Evolutionary conservation across 306 rosid species (phyloP).

Genomic region (Prunus dulcis): DNA sequence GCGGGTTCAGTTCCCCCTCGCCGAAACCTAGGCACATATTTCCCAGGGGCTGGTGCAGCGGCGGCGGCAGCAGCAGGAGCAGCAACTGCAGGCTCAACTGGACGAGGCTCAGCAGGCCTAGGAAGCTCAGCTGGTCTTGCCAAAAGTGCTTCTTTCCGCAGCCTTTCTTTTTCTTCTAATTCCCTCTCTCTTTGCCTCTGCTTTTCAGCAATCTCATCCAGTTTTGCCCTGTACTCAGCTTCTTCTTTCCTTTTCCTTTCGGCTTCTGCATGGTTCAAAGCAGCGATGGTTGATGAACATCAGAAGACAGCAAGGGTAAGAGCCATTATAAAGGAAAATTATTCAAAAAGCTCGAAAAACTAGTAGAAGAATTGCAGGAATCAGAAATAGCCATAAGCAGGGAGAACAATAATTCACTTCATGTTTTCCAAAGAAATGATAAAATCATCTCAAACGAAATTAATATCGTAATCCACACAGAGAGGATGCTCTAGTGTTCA

Average conservation of each 20-base stretch:
- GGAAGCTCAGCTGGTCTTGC: conserved; percentile 41
- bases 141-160: conserved; percentile 54
- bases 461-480: background rate
- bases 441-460: background rate
- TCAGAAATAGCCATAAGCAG: background rate
- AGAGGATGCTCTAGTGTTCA: background rate
- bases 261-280: conserved; percentile 54
- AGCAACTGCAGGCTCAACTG: conserved; percentile 39
- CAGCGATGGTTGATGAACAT: background rate
- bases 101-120: conserved; percentile 42
- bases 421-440: background rate
- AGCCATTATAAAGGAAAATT: background rate
- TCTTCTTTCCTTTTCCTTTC: conserved; percentile 77
- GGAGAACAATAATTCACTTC: background rate
- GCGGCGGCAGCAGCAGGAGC: conserved; percentile 33
- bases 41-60: conserved; percentile 34
- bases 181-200: conserved; percentile 82
- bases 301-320: background rate
- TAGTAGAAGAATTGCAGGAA: background rate
- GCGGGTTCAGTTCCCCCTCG: conserved; percentile 43
- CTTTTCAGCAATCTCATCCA: conserved; percentile 73
- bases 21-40: conserved; percentile 63
- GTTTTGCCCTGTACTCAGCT: conserved; percentile 62
- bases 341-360: background rate
- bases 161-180: conserved; percentile 73